phyloP scores from a whole-genome alignment of 352 stramenopile species.

The Pythium biforme region DNA sequence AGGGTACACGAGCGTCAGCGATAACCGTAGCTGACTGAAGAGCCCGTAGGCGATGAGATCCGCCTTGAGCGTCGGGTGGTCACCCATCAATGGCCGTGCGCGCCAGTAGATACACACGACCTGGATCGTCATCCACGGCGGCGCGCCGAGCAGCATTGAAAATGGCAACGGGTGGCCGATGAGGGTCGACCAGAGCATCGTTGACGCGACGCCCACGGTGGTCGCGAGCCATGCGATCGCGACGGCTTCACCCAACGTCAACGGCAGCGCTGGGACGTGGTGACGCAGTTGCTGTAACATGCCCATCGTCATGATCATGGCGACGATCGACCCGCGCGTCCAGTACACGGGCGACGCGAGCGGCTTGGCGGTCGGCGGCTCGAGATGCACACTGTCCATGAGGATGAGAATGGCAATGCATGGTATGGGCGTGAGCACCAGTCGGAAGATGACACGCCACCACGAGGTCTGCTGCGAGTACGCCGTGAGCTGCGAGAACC shows the following conservation, averaged over 20 bases:
- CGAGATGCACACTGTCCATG: not conserved
- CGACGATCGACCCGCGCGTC: not conserved
- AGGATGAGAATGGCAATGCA: not conserved
- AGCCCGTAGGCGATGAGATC: not conserved
- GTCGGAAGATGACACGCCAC: not conserved
- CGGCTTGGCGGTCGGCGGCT: not conserved
- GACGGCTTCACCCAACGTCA: not conserved
- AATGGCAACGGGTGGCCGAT: not conserved
- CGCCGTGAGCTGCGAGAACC: not conserved
- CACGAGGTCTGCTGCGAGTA: not conserved
- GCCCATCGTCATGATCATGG: not conserved
- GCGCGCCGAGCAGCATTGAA: not conserved
- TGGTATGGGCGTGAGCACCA: not conserved
- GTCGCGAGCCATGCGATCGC: not conserved
- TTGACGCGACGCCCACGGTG: not conserved
- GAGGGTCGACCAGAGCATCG: not conserved
- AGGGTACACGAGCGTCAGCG: not conserved
- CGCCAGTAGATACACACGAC: not conserved
- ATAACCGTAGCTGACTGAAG: not conserved
- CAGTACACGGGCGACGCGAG: conserved; percentile 1
- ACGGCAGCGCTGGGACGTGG: not conserved
- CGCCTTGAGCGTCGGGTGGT: not conserved
- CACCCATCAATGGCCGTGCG: not conserved
- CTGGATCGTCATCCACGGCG: not conserved
- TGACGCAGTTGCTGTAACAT: not conserved